Evolutionary conservation across 257 asterid genomes (phyloP).

Genomic region (Mentha longifolia): DNA sequence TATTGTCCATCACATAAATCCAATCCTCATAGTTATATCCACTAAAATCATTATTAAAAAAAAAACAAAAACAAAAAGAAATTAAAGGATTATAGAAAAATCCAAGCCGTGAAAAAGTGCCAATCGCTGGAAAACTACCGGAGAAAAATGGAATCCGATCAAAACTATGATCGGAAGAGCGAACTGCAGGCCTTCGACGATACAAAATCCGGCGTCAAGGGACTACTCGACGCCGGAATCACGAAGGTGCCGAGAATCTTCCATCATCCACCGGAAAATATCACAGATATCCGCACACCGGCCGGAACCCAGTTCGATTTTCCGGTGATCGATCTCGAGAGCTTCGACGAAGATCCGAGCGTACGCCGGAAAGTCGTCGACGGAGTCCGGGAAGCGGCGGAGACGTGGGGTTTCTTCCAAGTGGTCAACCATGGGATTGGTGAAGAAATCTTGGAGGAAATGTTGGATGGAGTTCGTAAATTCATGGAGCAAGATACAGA

Average conservation of each 20-base stretch:
- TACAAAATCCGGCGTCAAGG: too few species aligned
- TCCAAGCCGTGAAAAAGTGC: too few species aligned
- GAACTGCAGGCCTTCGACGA: too few species aligned
- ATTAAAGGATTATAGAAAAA: too few species aligned
- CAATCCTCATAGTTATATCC: too few species aligned
- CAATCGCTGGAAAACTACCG: too few species aligned
- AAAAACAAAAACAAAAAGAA: too few species aligned
- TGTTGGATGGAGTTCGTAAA: conserved; percentile 36
- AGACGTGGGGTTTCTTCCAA: conserved; percentile 40
- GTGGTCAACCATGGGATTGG: conserved; percentile 49
- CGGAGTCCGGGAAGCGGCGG: conserved; percentile 32
- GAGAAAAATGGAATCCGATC: not conserved
- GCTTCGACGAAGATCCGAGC: conserved; percentile 9
- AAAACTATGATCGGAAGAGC: not conserved
- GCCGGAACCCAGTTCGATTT: conserved; percentile 9
- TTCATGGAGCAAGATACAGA: conserved; percentile 46
- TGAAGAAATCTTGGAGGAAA: conserved; percentile 25
- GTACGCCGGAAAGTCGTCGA: conserved; percentile 24
- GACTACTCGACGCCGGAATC: too few species aligned
- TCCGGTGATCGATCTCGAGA: conserved; percentile 44
- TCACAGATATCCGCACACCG: not conserved
- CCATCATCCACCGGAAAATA: conserved; percentile 22
- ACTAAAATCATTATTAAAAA: too few species aligned
- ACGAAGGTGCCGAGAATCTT: too few species aligned
- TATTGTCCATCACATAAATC: too few species aligned